phyloP scores from a whole-genome alignment of 2,329 filamentous ascomycete genomes.

The Ophiostoma ips region DNA sequence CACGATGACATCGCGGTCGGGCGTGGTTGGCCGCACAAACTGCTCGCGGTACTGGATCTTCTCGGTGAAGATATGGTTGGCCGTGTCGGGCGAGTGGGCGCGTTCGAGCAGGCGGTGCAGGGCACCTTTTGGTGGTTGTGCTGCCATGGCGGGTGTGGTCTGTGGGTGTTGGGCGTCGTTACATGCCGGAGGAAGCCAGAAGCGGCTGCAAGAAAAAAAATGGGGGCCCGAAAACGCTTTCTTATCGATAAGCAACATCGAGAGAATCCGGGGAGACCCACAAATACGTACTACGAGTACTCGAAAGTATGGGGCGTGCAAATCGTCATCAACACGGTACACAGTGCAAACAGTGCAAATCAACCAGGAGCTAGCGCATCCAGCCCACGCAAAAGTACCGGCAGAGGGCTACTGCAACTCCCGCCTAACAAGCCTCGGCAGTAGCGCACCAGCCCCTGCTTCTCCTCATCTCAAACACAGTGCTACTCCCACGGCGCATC shows the following conservation, averaged over 20 bases:
- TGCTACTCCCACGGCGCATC: neutral
- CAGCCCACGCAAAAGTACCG: neutral
- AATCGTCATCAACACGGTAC: neutral
- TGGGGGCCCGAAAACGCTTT: neutral
- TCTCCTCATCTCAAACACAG: neutral
- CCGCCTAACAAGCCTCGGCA: conserved; percentile 8
- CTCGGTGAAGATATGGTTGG: conserved; percentile 60
- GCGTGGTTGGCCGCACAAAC: conserved; percentile 62
- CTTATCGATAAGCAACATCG: neutral
- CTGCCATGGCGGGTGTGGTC: conserved; percentile 26
- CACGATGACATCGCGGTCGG: conserved; percentile 28
- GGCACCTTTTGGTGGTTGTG: conserved; percentile 1
- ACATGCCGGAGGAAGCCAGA: neutral
- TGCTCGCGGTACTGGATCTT: conserved; percentile 75
- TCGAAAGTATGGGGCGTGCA: neutral
- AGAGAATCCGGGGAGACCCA: neutral
- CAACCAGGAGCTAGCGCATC: neutral
- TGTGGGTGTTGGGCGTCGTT: neutral
- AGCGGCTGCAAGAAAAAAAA: neutral
- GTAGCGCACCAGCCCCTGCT: conserved; percentile 3
- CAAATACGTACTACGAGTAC: neutral
- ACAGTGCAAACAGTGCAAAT: neutral
- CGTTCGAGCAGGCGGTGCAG: conserved; percentile 51
- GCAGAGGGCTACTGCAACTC: no score
- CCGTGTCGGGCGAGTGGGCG: conserved; percentile 63